A percentile compares a stretch with the other conserved stretches of the same genome.
phyloP scores from a whole-genome alignment of 352 stramenopile genomes.

The Pythium myriotylum region DNA sequence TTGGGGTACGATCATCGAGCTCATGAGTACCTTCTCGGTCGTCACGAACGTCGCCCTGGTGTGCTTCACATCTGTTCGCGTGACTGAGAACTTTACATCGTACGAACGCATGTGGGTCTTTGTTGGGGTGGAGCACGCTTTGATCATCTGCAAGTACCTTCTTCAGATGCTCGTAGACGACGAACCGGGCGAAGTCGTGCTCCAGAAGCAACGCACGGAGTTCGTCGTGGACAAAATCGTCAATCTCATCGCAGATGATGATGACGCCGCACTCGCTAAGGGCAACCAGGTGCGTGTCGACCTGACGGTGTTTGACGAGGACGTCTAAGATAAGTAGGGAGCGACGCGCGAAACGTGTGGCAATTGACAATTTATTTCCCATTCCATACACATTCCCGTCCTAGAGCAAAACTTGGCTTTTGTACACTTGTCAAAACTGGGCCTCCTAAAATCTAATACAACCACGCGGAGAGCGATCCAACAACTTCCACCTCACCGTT shows the following conservation, averaged over 20 bases:
- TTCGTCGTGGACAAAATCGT: slow-evolving; percentile 82
- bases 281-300: slow-evolving; percentile 82
- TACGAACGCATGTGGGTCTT: slow-evolving; percentile 66
- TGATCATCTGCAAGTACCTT: slow-evolving; percentile 73
- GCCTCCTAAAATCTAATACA: slow-evolving; percentile 36
- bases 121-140: slow-evolving; percentile 59
- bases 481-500: slow-evolving; percentile 27
- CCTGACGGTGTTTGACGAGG: slow-evolving; percentile 78
- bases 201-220: slow-evolving; percentile 70
- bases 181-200: slow-evolving; percentile 59
- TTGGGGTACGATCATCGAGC: slow-evolving; percentile 90
- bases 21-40: slow-evolving; percentile 88
- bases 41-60: slow-evolving; percentile 94
- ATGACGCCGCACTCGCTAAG: slow-evolving; percentile 63
- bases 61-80: slow-evolving; percentile 86
- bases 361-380: slow-evolving; percentile 13
- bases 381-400: slow-evolving; percentile 7
- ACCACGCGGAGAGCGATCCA: slow-evolving; percentile 62
- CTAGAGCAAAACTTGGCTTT: slow-evolving; percentile 16
- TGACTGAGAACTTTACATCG: slow-evolving; percentile 44
- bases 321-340: slow-evolving; percentile 34
- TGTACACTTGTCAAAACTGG: slow-evolving; percentile 23
- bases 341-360: background rate
- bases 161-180: slow-evolving; percentile 72
- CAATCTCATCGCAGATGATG: slow-evolving; percentile 71